Conservation (phyloP, 805 yeast genomes). For the Kazachstania taianensis region DNA sequence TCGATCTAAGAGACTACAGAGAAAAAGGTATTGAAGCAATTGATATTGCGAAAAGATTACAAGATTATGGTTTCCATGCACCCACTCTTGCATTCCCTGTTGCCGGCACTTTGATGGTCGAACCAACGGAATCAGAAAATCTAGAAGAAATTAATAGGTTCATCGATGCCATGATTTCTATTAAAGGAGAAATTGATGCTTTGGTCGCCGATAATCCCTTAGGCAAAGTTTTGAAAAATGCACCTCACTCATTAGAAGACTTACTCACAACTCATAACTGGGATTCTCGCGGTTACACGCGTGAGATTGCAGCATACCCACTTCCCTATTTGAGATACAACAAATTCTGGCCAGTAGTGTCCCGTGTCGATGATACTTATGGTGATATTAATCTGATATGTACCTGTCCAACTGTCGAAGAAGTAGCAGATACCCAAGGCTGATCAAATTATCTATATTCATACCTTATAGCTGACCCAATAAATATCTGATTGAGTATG, state of each 20-base stretch:
- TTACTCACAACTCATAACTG: conserved; percentile 60
- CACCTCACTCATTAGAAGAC: conserved; percentile 87
- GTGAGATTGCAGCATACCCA: conserved; percentile 92
- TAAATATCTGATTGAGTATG: too few species aligned
- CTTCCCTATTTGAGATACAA: conserved; percentile 56
- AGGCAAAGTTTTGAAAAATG: conserved; percentile 68
- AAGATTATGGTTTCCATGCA: conserved; percentile 97
- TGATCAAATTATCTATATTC: too few species aligned
- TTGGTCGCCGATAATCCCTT: conserved; percentile 55
- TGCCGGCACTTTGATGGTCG: conserved; percentile 94
- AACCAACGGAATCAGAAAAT: conserved; percentile 94
- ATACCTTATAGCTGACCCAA: background rate
- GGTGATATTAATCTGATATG: conserved; percentile 91
- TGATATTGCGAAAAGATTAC: conserved; percentile 92
- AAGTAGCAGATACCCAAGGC: conserved; percentile 28
- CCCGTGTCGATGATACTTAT: conserved; percentile 87
- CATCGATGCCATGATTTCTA: conserved; percentile 75
- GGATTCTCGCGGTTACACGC: conserved; percentile 75
- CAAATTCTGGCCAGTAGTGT: conserved; percentile 93
- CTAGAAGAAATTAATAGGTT: conserved; percentile 83
- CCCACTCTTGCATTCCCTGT: conserved; percentile 99
- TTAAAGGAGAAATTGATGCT: conserved; percentile 71
- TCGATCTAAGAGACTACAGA: conserved; percentile 83
- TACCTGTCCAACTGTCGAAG: conserved; percentile 84
- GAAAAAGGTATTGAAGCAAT: conserved; percentile 78